Percentiles rank a stretch among this genome's conserved stretches.
These are phyloP conservation scores for Citrus unshiu DNA, from an alignment of 345 rosid species.

Conservation along the genomic window DNA sequence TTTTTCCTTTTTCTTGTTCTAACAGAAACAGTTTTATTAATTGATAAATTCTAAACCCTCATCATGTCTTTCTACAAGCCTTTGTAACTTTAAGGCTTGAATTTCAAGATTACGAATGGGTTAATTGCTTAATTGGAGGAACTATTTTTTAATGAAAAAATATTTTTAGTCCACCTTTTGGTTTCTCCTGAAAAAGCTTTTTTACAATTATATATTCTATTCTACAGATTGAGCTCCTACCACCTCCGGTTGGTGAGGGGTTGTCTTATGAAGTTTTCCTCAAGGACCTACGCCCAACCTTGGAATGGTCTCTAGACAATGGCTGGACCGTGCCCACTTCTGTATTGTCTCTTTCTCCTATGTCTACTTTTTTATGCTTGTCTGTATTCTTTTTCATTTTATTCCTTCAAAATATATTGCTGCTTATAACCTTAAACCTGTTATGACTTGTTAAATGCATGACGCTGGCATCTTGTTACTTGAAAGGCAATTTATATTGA, in stretches of 20 bases:
- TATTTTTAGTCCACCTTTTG: not conserved
- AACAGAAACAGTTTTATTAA: not conserved
- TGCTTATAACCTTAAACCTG: not conserved
- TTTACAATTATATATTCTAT: not conserved
- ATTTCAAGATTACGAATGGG: not conserved
- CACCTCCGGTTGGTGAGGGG: slow-evolving; percentile 63
- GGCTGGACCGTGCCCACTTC: slow-evolving; percentile 50
- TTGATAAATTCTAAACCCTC: not conserved
- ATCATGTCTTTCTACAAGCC: not conserved
- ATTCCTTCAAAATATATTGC: not conserved
- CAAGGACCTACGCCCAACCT: slow-evolving; percentile 55
- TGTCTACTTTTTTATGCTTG: not conserved
- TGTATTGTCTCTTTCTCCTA: slow-evolving; percentile 13
- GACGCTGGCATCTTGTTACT: not conserved
- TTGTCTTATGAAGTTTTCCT: slow-evolving; percentile 30
- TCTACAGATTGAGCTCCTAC: slow-evolving; percentile 43
- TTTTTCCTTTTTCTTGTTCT: not conserved
- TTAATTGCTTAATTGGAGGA: not conserved
- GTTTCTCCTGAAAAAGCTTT: not conserved
- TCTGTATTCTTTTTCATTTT: slow-evolving; percentile 7
- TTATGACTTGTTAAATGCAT: not conserved
- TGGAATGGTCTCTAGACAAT: slow-evolving; percentile 49
- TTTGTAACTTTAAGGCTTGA: not conserved
- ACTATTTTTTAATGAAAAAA: too few species aligned
- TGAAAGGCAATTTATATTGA: not conserved